Base-by-base conservation (phyloP, 2,329 filamentous ascomycete genomes). In the Fusarium sp. region DNA sequence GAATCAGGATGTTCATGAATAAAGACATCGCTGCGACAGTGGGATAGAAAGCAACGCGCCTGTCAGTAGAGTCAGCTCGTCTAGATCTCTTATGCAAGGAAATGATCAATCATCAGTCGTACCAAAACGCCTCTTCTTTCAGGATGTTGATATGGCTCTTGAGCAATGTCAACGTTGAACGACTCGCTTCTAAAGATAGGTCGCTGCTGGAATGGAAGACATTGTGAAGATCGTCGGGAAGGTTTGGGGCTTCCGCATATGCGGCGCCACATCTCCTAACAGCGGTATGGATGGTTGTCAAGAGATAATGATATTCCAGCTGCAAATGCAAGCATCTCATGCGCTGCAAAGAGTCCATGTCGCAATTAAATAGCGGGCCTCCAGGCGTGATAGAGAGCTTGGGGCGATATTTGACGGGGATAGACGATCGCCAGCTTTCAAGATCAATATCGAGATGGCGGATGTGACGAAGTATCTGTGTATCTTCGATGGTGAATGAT, bases 1-100 rank as follows among this genome's bases (percentile, higher is more conserved):
- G 82, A 12, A 84, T 79, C 0, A 90, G 79, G 35, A 89, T 84
- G 70, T 86, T 88, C 80, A 85, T 88, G 73, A 90, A 90, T 2
- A 90, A 81, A 2, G 83, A 84, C 63, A 89, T 80, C 8, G 88
- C 79, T 2, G 88, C 87, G 0, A 86, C 86, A 67, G 88, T 84
- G 4, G 87, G 88, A 66, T 90, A 90, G 72, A 88, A 89, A 6
- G 87, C 80, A 6, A 89, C 78, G 24, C 83, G 80, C 87, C 88
- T 89, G 7, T 17, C 11, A 29, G 11, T n/a, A 20, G n/a, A 14
- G 29, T 33, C 12, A 33, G 24, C 11, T 16, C 22, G 40, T 44
- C 20, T 5, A 12, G 10, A 11, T 6, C 38, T 42, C 31, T 33
- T 33, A 33, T 42, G 38, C 38, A 42, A 44, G 40, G n/a, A 20